phyloP scores from a whole-genome alignment of 2,329 filamentous ascomycete species.

The Aspergillus pseudoglaucus region DNA sequence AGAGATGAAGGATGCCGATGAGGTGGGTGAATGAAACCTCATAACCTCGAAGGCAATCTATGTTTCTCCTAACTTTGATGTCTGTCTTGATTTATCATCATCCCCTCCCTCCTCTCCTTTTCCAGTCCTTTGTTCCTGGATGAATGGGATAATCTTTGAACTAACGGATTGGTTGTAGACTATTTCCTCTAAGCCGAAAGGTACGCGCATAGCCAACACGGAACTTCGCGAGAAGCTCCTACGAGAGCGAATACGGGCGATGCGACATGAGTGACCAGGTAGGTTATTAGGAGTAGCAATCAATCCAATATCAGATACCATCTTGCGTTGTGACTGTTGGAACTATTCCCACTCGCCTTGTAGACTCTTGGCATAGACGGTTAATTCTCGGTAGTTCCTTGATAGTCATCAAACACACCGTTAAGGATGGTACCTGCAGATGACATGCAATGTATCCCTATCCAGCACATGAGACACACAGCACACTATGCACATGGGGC shows the following conservation, averaged over 20 bases:
- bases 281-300: slow-evolving; percentile 9
- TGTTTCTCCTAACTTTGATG: slow-evolving; percentile 2
- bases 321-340: too few relatives aligned
- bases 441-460: too few relatives aligned
- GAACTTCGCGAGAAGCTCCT: slow-evolving; percentile 33
- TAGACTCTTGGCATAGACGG: too few relatives aligned
- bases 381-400: too few relatives aligned
- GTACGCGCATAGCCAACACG: slow-evolving; percentile 22
- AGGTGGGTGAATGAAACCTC: slow-evolving; percentile 26
- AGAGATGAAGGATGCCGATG: slow-evolving; percentile 19
- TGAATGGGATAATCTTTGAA: background rate
- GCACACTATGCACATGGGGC: too few relatives aligned
- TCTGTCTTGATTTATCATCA: background rate
- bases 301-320: background rate
- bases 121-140: background rate
- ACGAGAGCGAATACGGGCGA: slow-evolving; percentile 31
- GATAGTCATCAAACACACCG: too few relatives aligned
- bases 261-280: slow-evolving; percentile 24
- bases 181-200: slow-evolving; percentile 8
- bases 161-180: slow-evolving; percentile 14
- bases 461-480: too few relatives aligned
- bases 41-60: background rate
- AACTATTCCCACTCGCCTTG: too few relatives aligned
- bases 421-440: too few relatives aligned
- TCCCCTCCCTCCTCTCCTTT: background rate